Conservation (phyloP, 1,284 basidiomycete species). For the Pascua guehoae region DNA sequence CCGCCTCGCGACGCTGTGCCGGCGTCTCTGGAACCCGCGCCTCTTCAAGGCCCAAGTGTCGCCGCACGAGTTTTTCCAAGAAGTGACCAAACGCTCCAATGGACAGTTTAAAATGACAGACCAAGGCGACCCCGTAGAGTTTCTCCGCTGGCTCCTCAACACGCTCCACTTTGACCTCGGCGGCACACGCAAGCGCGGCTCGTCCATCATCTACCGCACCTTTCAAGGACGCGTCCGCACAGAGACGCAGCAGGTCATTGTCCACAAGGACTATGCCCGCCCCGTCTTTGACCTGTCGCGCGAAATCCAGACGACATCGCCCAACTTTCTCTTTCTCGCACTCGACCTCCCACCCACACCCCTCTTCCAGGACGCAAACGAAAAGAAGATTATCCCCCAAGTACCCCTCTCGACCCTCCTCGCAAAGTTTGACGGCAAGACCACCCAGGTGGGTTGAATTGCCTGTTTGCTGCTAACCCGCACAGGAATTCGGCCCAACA, state of each 20-base stretch:
- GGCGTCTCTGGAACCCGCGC: conserved; percentile 92
- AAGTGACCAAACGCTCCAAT: conserved; percentile 79
- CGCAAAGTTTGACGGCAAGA: conserved; percentile 91
- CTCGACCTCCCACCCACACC: conserved; percentile 95
- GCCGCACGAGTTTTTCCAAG: conserved; percentile 96
- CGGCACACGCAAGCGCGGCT: conserved; percentile 78
- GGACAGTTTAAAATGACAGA: conserved; percentile 89
- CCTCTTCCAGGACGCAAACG: conserved; percentile 88
- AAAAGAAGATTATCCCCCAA: conserved; percentile 99
- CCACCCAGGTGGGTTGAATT: conserved; percentile 72
- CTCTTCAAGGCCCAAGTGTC: conserved; percentile 97
- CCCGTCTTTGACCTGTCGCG: conserved; percentile 87
- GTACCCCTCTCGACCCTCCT: conserved; percentile 85
- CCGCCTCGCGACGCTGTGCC: conserved; percentile 77
- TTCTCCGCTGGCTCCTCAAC: conserved; percentile 93
- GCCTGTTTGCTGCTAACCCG: no score
- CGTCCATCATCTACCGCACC: conserved; percentile 84
- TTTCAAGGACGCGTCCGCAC: conserved; percentile 92
- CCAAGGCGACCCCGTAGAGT: conserved; percentile 94
- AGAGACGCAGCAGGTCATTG: conserved; percentile 89
- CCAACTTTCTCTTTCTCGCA: conserved; percentile 92
- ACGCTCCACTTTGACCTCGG: conserved; percentile 86
- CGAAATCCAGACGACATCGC: conserved; percentile 79
- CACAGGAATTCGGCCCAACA: conserved; percentile 76
- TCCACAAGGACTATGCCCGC: conserved; percentile 69